These are phyloP conservation scores for Nemania sp. DNA, from an alignment of 2,329 filamentous ascomycete genomes.

Conservation along the genomic window DNA sequence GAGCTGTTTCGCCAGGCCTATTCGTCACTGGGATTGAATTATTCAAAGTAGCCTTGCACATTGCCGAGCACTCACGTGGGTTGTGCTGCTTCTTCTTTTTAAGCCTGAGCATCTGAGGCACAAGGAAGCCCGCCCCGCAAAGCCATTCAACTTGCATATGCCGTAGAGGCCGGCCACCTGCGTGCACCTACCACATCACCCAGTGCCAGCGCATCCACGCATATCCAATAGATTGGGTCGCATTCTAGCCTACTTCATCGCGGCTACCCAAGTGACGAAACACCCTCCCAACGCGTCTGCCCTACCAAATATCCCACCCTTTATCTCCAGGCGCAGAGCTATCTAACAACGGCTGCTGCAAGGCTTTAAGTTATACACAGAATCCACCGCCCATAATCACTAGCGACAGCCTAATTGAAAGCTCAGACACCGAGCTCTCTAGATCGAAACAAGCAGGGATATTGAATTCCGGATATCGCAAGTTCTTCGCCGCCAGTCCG, in stretches of 20 bases:
- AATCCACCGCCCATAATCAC: conserved; percentile 37
- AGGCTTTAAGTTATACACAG: conserved; percentile 44
- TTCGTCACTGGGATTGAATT: conserved; percentile 48
- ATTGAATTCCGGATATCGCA: conserved; percentile 48
- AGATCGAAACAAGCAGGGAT: conserved; percentile 49
- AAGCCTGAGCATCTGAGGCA: conserved; percentile 57
- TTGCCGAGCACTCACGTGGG: conserved; percentile 43
- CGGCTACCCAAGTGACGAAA: conserved; percentile 60
- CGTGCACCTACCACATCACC: conserved; percentile 64
- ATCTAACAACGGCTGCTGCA: conserved; percentile 43
- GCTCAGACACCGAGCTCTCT: conserved; percentile 33
- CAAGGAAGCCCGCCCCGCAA: conserved; percentile 57
- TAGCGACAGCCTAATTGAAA: conserved; percentile 35
- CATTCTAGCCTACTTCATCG: conserved; percentile 60
- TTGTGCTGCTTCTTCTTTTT: conserved; percentile 44
- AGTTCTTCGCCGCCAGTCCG: conserved; percentile 47
- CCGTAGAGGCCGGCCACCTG: conserved; percentile 66
- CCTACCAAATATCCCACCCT: conserved; percentile 58
- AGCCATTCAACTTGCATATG: conserved; percentile 69
- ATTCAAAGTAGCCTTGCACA: conserved; percentile 47
- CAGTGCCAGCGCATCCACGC: conserved; percentile 72
- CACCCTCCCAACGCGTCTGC: conserved; percentile 57
- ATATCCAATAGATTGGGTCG: conserved; percentile 69
- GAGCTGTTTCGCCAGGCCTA: conserved; percentile 52
- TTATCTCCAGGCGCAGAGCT: conserved; percentile 50